Base-by-base conservation (phyloP, 805 yeast species). In the Myxozyma udenii region DNA sequence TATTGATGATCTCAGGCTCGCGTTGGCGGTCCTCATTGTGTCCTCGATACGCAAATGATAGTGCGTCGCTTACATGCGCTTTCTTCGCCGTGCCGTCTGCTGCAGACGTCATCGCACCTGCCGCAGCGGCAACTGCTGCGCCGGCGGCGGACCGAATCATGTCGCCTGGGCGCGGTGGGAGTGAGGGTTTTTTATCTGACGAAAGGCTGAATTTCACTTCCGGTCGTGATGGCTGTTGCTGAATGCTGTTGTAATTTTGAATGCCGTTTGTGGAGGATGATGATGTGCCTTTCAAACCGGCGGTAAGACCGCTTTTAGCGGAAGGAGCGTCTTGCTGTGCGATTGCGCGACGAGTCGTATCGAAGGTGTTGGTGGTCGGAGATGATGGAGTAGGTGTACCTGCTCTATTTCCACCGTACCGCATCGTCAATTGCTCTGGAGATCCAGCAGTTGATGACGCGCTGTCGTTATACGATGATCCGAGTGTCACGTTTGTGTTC, bases 1-100 rank as follows among this genome's bases (percentile, higher is more conserved):
- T 78, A 57, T 81, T 86, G 14, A 70, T 36, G 3, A 57, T 51
- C n/a, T 9, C 12, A 25, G 16, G 9, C 22, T 36, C 48, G 22
- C 41, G 28, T 48, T 41, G 16, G 22, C 46, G 24, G 41, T 21
- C 33, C 28, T 30, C 16, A n/a, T n/a, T 21, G 32, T 39, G 18
- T 11, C 2, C 37, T 46, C 58, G 55, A 35, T 50, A 53, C 4
- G 51, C 55, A 35, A 19, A 50, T 12, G 58, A 50, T 11, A 48
- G 48, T 18, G 46, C 37, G 43, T 53, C 58, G 23, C 42, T 21
- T 9, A 51, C 35, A 22, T 46, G 57, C 9, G 14, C 50, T 3
- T 19, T 18, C 18, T 35, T 35, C 14, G 23, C 16, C 19, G 39
- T 16, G 33, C 22, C 9, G 19, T 28, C 33, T 9, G 33, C 33